Percentiles rank a stretch among this genome's conserved stretches.
These are phyloP conservation scores for Chlorociboria aeruginascens DNA, from an alignment of 495 filamentous ascomycete species.

Conservation along the genomic window DNA sequence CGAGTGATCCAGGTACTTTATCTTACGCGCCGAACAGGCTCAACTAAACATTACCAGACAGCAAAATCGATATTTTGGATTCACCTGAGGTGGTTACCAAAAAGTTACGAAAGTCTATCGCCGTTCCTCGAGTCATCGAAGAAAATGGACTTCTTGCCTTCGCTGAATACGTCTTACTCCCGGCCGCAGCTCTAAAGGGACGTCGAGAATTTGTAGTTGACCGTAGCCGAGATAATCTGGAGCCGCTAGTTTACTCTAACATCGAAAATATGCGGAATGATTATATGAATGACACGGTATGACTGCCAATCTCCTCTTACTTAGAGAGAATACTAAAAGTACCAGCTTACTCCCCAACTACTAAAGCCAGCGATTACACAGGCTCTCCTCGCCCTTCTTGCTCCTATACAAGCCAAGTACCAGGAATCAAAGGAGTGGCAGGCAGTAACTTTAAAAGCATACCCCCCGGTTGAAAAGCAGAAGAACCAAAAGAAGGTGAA, in stretches of 20 bases:
- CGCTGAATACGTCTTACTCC: constrained; percentile 48
- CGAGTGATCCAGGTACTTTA: neutral
- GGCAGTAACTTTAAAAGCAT: constrained; percentile 45
- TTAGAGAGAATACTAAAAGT: neutral
- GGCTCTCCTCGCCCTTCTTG: constrained; percentile 38
- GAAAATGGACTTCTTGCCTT: constrained; percentile 50
- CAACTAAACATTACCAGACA: constrained; percentile 28
- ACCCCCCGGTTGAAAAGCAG: constrained; percentile 41
- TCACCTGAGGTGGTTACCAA: constrained; percentile 36
- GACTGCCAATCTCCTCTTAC: neutral
- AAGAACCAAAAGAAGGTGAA: constrained; percentile 42
- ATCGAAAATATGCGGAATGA: neutral
- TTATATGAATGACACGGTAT: neutral
- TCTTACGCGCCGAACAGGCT: constrained; percentile 21
- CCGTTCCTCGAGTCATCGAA: constrained; percentile 41
- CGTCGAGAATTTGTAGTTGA: constrained; percentile 28
- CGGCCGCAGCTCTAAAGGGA: constrained; percentile 30
- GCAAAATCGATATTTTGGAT: constrained; percentile 56
- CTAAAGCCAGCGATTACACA: constrained; percentile 48
- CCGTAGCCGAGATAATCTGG: constrained; percentile 29
- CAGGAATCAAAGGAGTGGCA: constrained; percentile 45
- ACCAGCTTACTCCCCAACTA: constrained; percentile 45
- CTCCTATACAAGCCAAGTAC: constrained; percentile 43
- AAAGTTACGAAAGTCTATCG: constrained; percentile 51
- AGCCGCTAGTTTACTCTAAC: constrained; percentile 30